Evolutionary conservation across 371 early-diverging fungal species (phyloP).

Genomic region (Gilbertella persicaria): DNA sequence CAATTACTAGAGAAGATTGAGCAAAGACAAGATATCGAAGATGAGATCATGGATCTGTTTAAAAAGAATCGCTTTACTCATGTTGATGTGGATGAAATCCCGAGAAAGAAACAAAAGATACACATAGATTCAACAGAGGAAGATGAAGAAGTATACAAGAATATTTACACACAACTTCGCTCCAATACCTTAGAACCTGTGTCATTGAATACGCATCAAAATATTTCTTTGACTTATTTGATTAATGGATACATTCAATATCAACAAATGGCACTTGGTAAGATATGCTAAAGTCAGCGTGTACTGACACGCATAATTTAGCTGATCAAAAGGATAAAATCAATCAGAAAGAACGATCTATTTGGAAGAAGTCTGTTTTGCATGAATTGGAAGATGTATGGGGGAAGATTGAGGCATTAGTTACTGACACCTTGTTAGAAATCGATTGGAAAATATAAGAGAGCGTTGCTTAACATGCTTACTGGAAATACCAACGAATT

Average conservation of each 20-base stretch:
- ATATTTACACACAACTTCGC: conserved; percentile 1
- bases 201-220: background rate
- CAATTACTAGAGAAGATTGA: background rate
- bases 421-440: background rate
- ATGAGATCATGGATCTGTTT: conserved; percentile 15
- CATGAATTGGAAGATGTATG: conserved; percentile 13
- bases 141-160: conserved; percentile 1
- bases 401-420: background rate
- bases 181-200: conserved; percentile 1
- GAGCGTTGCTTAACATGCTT: background rate
- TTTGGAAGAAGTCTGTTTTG: conserved; percentile 5
- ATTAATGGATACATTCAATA: conserved; percentile 11
- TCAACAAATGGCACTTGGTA: conserved; percentile 9
- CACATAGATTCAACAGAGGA: background rate
- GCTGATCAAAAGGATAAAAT: background rate
- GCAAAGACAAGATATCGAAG: conserved; percentile 13
- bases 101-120: background rate
- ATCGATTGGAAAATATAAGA: background rate
- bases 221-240: conserved; percentile 3
- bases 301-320: too few species aligned
- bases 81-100: conserved; percentile 1
- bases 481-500: conserved; percentile 4
- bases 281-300: background rate
- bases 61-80: conserved; percentile 1
- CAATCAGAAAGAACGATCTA: background rate